These are phyloP conservation scores for Nasturtium officinale DNA, from an alignment of 345 rosid genomes.

Conservation along the genomic window DNA sequence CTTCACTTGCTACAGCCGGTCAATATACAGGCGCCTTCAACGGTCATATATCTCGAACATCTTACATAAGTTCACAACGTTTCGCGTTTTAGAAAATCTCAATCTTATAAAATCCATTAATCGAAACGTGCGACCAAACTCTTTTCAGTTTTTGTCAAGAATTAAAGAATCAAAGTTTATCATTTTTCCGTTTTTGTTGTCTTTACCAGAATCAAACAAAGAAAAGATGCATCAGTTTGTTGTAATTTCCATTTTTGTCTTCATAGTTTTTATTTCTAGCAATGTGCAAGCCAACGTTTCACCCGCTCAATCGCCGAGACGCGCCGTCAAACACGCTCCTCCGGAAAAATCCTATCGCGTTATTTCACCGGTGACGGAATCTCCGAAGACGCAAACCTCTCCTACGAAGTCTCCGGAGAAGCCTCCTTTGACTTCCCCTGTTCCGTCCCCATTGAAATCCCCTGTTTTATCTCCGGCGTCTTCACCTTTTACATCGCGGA, in stretches of 20 bases:
- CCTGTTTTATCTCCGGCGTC: conserved; percentile 15
- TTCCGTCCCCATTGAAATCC: too few relatives aligned
- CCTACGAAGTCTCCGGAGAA: conserved; percentile 33
- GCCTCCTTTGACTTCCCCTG: too few relatives aligned
- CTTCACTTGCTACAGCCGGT: conserved; percentile 43
- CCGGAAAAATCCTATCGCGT: conserved; percentile 24
- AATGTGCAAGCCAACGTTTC: conserved; percentile 45
- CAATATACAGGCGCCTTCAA: conserved; percentile 40
- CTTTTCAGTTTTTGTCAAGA: neutral
- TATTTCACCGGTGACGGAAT: conserved; percentile 14
- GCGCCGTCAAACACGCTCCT: neutral
- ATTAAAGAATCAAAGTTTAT: neutral
- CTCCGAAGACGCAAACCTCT: conserved; percentile 3
- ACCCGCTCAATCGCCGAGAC: conserved; percentile 49
- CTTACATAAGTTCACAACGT: too few relatives aligned
- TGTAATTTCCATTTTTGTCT: conserved; percentile 28
- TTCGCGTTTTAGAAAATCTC: neutral
- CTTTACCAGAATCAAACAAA: neutral
- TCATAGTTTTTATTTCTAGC: conserved; percentile 29
- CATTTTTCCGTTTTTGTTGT: neutral
- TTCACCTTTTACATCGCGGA: neutral
- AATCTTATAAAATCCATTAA: conserved; percentile 5
- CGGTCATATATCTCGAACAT: conserved; percentile 59
- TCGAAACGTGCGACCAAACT: neutral
- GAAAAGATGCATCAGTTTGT: conserved; percentile 29